These are phyloP conservation scores for Talaromyces sp. DNA, from an alignment of 2,329 filamentous ascomycete species.

Conservation along the genomic window DNA sequence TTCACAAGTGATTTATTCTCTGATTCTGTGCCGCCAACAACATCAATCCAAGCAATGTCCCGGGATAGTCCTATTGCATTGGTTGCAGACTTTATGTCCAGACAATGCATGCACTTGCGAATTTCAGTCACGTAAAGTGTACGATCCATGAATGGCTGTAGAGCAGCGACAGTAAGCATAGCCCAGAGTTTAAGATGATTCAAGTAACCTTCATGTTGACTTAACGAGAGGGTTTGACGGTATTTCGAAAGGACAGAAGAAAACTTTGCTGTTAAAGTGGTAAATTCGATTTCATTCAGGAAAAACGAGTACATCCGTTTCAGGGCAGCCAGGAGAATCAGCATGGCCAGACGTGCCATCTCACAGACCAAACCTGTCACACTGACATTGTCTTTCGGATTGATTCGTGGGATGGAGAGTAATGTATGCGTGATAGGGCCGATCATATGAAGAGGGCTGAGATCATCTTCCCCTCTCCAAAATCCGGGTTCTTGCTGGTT, in stretches of 20 bases:
- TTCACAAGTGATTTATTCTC: constrained; percentile 2
- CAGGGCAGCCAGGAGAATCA: constrained; percentile 18
- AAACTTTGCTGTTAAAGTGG: constrained; percentile 7
- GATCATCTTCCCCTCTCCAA: constrained; percentile 21
- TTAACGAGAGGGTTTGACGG: not conserved
- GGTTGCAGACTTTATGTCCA: constrained; percentile 1
- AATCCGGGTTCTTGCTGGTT: not conserved
- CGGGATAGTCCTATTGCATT: constrained; percentile 1
- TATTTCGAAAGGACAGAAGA: not conserved
- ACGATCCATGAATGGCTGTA: not conserved
- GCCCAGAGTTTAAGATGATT: constrained; percentile 9
- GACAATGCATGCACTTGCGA: constrained; percentile 2
- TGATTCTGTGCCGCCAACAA: constrained; percentile 2
- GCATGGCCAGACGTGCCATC: constrained; percentile 17
- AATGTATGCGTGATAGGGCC: constrained; percentile 18
- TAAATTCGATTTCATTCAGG: not conserved
- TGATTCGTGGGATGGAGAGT: constrained; percentile 17
- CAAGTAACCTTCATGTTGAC: not conserved
- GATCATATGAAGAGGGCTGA: constrained; percentile 18
- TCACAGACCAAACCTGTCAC: constrained; percentile 9
- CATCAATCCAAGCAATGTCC: constrained; percentile 13
- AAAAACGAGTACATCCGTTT: constrained; percentile 18
- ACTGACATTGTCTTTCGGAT: not conserved
- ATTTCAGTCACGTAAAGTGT: not conserved
- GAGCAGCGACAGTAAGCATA: not conserved